phyloP scores from a whole-genome alignment of 306 rosid species.

The Vachellia pachyceras region DNA sequence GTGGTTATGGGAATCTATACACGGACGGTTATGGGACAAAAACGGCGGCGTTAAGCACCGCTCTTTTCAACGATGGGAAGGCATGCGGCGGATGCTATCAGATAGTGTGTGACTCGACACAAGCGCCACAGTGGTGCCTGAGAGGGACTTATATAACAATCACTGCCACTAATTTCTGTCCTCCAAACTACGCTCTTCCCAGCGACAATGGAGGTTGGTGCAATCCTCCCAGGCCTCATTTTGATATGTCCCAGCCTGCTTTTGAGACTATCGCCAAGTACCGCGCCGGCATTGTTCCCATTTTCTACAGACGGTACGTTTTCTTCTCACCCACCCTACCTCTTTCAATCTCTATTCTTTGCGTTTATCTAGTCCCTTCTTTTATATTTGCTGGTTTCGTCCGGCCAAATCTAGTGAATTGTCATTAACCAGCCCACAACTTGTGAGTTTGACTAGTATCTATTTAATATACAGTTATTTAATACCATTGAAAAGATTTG shows the following conservation, averaged over 20 bases:
- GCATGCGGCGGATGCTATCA: slow-evolving; percentile 76
- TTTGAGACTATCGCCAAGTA: slow-evolving; percentile 56
- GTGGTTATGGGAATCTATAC: slow-evolving; percentile 70
- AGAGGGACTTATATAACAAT: slow-evolving; percentile 56
- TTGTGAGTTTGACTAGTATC: background rate
- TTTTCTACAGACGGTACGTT: slow-evolving; percentile 49
- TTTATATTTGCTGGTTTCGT: background rate
- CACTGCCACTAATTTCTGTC: slow-evolving; percentile 80
- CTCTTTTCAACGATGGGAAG: slow-evolving; percentile 62
- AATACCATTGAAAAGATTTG: background rate
- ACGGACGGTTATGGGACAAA: slow-evolving; percentile 61
- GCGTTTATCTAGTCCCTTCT: background rate
- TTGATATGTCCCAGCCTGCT: slow-evolving; percentile 72
- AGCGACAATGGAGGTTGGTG: slow-evolving; percentile 73
- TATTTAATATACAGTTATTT: background rate
- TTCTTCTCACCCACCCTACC: too few relatives aligned
- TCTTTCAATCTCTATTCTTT: too few relatives aligned
- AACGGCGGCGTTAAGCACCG: slow-evolving; percentile 73
- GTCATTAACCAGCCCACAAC: too few relatives aligned
- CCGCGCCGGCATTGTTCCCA: slow-evolving; percentile 63
- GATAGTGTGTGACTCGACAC: slow-evolving; percentile 54
- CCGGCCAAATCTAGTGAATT: background rate
- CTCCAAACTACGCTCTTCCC: slow-evolving; percentile 59
- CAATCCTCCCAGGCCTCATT: slow-evolving; percentile 69
- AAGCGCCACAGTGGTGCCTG: slow-evolving; percentile 68